Evolutionary conservation across 352 stramenopile species (phyloP).

Genomic region (Stramenopiles sp.): DNA sequence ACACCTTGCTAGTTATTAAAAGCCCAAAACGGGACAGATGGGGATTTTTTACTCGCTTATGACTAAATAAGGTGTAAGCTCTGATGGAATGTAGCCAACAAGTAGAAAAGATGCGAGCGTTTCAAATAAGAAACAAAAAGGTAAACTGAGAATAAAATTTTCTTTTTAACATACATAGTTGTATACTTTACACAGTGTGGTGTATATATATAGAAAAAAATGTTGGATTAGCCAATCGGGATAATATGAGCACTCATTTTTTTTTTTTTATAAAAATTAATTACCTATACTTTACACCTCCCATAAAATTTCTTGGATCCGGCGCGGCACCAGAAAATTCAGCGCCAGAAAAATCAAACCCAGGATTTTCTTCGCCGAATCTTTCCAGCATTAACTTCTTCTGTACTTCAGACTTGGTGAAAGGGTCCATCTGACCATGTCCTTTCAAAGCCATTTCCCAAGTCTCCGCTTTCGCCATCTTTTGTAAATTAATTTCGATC

Average conservation of each 20-base stretch:
- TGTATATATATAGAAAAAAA: too few relatives aligned
- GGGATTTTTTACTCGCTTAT: neutral
- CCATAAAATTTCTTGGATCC: slow-evolving; percentile 90
- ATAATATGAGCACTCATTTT: too few relatives aligned
- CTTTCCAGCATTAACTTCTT: slow-evolving; percentile 89
- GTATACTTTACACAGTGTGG: too few relatives aligned
- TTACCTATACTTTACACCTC: slow-evolving; percentile 65
- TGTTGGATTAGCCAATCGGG: too few relatives aligned
- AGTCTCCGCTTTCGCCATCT: slow-evolving; percentile 81
- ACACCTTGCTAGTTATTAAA: neutral
- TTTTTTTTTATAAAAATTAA: too few relatives aligned
- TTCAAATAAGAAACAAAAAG: too few relatives aligned
- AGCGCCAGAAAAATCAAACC: slow-evolving; percentile 90
- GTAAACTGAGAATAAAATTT: too few relatives aligned
- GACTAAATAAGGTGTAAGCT: too few relatives aligned
- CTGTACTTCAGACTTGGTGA: slow-evolving; percentile 72
- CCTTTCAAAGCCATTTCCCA: slow-evolving; percentile 69
- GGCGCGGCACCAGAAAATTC: slow-evolving; percentile 86
- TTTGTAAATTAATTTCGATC: slow-evolving; percentile 74
- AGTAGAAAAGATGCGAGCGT: too few relatives aligned
- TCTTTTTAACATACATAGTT: too few relatives aligned
- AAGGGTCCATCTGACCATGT: slow-evolving; percentile 61
- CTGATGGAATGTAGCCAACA: too few relatives aligned
- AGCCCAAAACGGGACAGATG: neutral
- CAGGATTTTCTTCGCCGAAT: slow-evolving; percentile 94